A percentile compares a stretch with the other conserved stretches of the same genome.
Conservation (phyloP, 2,329 filamentous ascomycete genomes). For the Ilyonectria robusta region DNA sequence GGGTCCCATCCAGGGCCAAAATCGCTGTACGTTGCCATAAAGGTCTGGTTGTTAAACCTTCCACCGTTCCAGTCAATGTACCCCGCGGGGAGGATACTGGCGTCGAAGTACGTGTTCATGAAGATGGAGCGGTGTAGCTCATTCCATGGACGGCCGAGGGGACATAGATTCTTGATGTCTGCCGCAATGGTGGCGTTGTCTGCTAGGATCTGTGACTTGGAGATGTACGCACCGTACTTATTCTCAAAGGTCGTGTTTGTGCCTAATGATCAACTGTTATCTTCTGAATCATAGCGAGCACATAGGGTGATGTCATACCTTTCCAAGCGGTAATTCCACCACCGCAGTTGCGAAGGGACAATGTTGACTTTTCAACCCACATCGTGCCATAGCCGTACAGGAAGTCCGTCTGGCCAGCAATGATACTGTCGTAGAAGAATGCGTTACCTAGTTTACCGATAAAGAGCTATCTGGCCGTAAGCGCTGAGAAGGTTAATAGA, state of each 20-base stretch:
- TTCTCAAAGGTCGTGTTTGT: conserved; percentile 76
- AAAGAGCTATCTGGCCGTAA: conserved; percentile 62
- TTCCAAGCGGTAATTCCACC: conserved; percentile 81
- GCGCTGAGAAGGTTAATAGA: not conserved
- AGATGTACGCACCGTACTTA: conserved; percentile 77
- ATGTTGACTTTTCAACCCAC: conserved; percentile 68
- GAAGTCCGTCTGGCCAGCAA: conserved; percentile 78
- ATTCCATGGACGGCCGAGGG: conserved; percentile 76
- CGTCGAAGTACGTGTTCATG: conserved; percentile 67
- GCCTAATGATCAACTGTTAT: conserved; percentile 30
- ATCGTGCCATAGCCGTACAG: conserved; percentile 78
- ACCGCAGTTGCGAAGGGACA: conserved; percentile 72
- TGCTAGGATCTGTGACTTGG: conserved; percentile 66
- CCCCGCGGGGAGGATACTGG: conserved; percentile 57
- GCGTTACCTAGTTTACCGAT: conserved; percentile 76
- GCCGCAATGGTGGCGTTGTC: conserved; percentile 64
- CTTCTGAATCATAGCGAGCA: no score
- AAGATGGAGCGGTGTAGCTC: conserved; percentile 70
- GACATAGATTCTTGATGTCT: conserved; percentile 60
- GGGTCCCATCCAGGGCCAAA: conserved; percentile 24
- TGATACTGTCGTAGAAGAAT: conserved; percentile 72
- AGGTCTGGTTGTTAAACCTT: conserved; percentile 24
- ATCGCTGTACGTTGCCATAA: conserved; percentile 24
- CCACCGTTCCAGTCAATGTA: conserved; percentile 29
- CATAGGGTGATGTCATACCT: conserved; percentile 3